Evolutionary conservation across 2,329 filamentous ascomycete genomes (phyloP), one percentile per base, ranked within the genome.

Genomic region (Coleophoma crateriformis): DNA sequence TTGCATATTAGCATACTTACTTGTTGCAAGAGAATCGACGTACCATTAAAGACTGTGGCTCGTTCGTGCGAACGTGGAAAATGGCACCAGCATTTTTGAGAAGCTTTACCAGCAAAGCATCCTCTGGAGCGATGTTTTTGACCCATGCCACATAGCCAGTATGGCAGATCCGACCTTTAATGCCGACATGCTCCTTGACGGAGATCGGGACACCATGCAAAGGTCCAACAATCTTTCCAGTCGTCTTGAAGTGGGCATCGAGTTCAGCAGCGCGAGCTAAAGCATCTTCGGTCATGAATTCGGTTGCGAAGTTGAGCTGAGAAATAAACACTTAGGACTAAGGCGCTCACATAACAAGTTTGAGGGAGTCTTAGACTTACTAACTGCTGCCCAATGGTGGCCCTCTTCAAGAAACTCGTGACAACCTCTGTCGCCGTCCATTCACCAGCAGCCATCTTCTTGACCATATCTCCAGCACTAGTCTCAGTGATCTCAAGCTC

Each of bases 61-160:
- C 71, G 55, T 85, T 87, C 1, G 84, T 87, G 64, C 87, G 87
- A 52, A 78, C 74, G 53, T 86, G 84, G 32, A 84, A 67, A 0
- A 88, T 71, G 3, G 70, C 70, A 2, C 77, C 77, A 12, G 50
- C 50, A 11, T 50, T 50, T 33, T 49, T 49, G 10, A 51, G 33
- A 11, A 47, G 41, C 10, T 34, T 45, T 11, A 56, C 45, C 8
- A 56, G 37, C 13, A 48, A 45, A 13, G 49, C 43, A 42, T 56
- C 54, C 37, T 51, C 47, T 17, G 47, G 40, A n/a, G 46, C 46
- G 5, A 50, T 35, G 27, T 48, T 49, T 19, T 48, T 48, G 8
- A 56, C 38, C 47, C 49, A 50, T 17, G 46, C 33, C 20, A 54
- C 46, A 35, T 54, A 56, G 4, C 38, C 51, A 15, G 47, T 50